phyloP scores from a whole-genome alignment of 768 basidiomycete genomes.

The Rhodotorula babjevae region DNA sequence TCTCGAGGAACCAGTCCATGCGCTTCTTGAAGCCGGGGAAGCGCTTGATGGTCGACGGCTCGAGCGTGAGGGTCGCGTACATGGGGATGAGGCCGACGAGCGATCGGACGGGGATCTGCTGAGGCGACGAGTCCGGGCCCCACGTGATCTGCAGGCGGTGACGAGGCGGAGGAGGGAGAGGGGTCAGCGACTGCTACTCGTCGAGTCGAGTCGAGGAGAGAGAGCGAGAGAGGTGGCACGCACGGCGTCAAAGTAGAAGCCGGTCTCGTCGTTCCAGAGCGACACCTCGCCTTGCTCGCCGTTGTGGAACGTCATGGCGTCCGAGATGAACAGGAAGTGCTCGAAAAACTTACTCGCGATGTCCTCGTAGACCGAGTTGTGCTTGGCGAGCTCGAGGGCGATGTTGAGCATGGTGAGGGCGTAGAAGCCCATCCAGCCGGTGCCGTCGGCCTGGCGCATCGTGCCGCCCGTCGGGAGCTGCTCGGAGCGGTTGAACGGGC shows the following conservation, averaged over 20 bases:
- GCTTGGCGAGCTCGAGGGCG: constrained; percentile 93
- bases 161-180: not conserved
- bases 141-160: constrained; percentile 39
- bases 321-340: constrained; percentile 92
- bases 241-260: constrained; percentile 93
- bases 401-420: constrained; percentile 97
- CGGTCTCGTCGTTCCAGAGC: constrained; percentile 93
- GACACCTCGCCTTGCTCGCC: constrained; percentile 71
- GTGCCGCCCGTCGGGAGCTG: constrained; percentile 89
- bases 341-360: constrained; percentile 98
- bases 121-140: constrained; percentile 55
- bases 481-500: constrained; percentile 95
- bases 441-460: constrained; percentile 94
- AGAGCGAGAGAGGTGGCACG: not conserved
- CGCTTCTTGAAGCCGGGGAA: constrained; percentile 98
- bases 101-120: constrained; percentile 88
- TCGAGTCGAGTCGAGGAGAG: not conserved
- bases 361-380: constrained; percentile 95
- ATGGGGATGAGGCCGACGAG: constrained; percentile 97
- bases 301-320: constrained; percentile 87
- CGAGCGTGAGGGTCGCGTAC: constrained; percentile 88
- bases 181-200: not conserved
- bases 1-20: constrained; percentile 96
- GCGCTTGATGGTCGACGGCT: constrained; percentile 78
- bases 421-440: constrained; percentile 99